Evolutionary conservation across 345 rosid genomes (phyloP).

Genomic region (Lagerstroemia speciosa): DNA sequence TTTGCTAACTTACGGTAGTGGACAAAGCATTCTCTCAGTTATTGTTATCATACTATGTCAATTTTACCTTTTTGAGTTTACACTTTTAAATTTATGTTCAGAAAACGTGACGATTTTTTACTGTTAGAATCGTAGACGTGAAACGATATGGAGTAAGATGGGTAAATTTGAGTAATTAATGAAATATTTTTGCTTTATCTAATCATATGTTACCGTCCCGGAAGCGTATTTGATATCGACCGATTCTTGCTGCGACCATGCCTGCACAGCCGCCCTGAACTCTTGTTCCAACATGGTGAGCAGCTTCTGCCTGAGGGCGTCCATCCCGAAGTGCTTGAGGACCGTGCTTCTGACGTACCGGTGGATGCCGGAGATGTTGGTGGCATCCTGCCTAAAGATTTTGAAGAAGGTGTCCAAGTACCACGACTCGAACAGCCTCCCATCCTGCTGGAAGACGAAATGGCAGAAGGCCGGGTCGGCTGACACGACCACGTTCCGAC

Average conservation of each 20-base stretch:
- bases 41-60: no score
- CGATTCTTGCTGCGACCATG: constrained; percentile 13
- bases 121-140: no score
- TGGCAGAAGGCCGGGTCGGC: constrained; percentile 19
- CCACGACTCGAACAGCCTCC: constrained; percentile 15
- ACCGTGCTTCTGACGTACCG: constrained; percentile 11
- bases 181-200: no score
- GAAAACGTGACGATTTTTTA: no score
- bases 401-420: constrained; percentile 15
- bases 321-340: constrained; percentile 14
- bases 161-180: no score
- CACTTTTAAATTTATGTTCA: no score
- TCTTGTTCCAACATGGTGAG: constrained; percentile 14
- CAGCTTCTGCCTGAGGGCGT: constrained; percentile 14
- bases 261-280: background rate
- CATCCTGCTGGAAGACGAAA: constrained; percentile 13
- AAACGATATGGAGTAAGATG: no score
- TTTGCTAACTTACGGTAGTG: no score
- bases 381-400: constrained; percentile 12
- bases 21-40: no score
- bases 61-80: no score
- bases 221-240: constrained; percentile 7
- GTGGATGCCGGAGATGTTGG: constrained; percentile 6
- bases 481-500: constrained; percentile 14
- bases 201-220: constrained; percentile 7